Evolutionary conservation across 176 grass and related monocot species (phyloP).

Genomic region (Oryza nivara): DNA sequence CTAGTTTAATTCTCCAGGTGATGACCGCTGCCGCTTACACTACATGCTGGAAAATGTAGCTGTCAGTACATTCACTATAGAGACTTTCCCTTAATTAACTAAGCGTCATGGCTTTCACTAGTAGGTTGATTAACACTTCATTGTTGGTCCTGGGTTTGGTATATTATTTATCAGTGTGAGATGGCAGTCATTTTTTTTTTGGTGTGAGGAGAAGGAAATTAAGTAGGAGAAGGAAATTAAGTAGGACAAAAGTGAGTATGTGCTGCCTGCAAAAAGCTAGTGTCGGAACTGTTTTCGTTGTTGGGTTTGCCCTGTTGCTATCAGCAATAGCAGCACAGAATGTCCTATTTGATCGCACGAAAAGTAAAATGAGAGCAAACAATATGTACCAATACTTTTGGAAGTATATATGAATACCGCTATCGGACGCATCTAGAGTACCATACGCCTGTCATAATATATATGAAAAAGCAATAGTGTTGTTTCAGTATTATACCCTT

Average conservation of each 20-base stretch:
- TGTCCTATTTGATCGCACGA: slow-evolving; percentile 16
- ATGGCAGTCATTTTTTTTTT: not conserved
- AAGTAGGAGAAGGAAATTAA: not conserved
- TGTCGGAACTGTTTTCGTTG: slow-evolving; percentile 31
- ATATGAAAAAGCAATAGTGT: not conserved
- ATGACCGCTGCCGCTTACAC: not conserved
- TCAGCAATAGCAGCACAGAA: not conserved
- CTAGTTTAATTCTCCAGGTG: not conserved
- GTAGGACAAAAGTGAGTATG: not conserved
- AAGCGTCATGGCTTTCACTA: not conserved
- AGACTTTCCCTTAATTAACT: not conserved
- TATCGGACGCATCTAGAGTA: not conserved
- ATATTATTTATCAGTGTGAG: not conserved
- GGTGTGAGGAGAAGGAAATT: not conserved
- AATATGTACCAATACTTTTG: slow-evolving; percentile 15
- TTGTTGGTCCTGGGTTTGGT: not conserved
- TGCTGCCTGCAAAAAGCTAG: slow-evolving; percentile 13
- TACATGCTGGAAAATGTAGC: not conserved
- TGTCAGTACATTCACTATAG: not conserved
- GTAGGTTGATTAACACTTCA: not conserved
- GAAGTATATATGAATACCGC: slow-evolving; percentile 27
- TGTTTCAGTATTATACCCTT: not conserved
- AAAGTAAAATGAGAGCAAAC: not conserved
- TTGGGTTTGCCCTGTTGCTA: slow-evolving; percentile 26
- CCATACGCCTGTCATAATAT: not conserved